Conservation (phyloP, 805 yeast species). For the Kazachstania kunashirensis region DNA sequence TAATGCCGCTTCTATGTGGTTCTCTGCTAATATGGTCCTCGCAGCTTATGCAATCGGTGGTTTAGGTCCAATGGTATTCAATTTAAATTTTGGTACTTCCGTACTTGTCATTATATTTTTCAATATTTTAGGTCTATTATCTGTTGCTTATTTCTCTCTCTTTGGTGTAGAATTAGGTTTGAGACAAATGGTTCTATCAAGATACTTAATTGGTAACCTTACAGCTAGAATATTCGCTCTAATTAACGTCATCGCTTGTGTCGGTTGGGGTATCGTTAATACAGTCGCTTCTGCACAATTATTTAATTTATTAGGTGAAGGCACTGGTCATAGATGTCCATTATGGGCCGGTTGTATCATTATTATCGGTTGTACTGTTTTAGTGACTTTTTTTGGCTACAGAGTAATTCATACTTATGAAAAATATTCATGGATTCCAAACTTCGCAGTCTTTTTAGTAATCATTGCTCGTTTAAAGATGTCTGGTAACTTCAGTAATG, state of each 20-base stretch:
- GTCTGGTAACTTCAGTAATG: constrained; percentile 53
- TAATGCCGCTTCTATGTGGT: constrained; percentile 81
- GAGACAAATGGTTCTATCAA: constrained; percentile 75
- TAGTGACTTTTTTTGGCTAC: constrained; percentile 82
- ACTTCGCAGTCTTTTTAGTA: constrained; percentile 57
- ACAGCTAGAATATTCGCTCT: constrained; percentile 69
- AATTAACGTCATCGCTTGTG: constrained; percentile 72
- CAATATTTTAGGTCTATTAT: constrained; percentile 56
- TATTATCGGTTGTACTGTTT: constrained; percentile 53
- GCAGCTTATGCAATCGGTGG: constrained; percentile 76
- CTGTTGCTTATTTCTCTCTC: constrained; percentile 72
- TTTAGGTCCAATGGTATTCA: constrained; percentile 52
- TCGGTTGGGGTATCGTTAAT: constrained; percentile 92
- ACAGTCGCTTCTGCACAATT: constrained; percentile 83
- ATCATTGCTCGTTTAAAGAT: constrained; percentile 68
- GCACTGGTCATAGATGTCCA: constrained; percentile 44
- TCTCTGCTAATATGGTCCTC: constrained; percentile 78
- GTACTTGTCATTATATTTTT: constrained; percentile 62
- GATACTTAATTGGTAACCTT: constrained; percentile 65
- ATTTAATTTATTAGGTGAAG: constrained; percentile 60
- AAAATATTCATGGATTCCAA: constrained; percentile 83
- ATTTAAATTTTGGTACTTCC: constrained; percentile 64
- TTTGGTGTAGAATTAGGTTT: constrained; percentile 82
- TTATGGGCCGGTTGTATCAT: constrained; percentile 87
- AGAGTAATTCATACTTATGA: constrained; percentile 70